These are phyloP conservation scores for Neckera pumila DNA, from an alignment of 225 moss, liverwort and hornwort species.

Conservation along the genomic window DNA sequence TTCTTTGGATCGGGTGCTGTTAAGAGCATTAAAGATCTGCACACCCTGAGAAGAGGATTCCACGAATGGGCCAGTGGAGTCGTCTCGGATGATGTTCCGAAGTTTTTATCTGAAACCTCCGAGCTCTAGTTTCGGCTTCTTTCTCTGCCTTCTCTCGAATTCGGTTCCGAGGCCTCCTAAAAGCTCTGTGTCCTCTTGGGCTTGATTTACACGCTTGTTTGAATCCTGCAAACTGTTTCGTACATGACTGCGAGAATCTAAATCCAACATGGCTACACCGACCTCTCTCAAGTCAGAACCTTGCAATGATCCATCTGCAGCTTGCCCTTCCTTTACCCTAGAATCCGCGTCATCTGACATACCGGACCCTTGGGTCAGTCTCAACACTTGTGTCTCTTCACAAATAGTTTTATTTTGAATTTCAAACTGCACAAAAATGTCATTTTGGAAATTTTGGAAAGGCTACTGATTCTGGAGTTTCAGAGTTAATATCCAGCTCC, in stretches of 20 bases:
- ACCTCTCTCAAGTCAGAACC: not conserved
- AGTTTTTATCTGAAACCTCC: not conserved
- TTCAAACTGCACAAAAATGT: not conserved
- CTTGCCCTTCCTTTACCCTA: not conserved
- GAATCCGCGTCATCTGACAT: not conserved
- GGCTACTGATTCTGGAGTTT: not conserved
- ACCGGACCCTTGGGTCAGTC: not conserved
- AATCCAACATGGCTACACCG: not conserved
- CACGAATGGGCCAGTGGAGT: not conserved
- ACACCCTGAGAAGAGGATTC: constrained; percentile 19
- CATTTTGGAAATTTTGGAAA: not conserved
- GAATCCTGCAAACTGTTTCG: not conserved
- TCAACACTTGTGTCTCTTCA: not conserved
- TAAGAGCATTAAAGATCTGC: not conserved
- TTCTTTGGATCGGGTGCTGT: not conserved
- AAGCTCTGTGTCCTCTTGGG: constrained; percentile 7
- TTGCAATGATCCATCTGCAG: not conserved
- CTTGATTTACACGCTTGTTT: not conserved
- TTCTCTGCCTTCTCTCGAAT: constrained; percentile 51
- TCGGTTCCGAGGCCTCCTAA: constrained; percentile 34
- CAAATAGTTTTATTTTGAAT: not conserved
- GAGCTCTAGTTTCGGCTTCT: constrained; percentile 34
- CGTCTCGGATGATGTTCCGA: not conserved
- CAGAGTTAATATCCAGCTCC: not conserved
- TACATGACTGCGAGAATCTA: not conserved